Percentiles rank a stretch among this genome's conserved stretches.
phyloP scores from a whole-genome alignment of 306 rosid species.

The Macrotyloma uniflorum region DNA sequence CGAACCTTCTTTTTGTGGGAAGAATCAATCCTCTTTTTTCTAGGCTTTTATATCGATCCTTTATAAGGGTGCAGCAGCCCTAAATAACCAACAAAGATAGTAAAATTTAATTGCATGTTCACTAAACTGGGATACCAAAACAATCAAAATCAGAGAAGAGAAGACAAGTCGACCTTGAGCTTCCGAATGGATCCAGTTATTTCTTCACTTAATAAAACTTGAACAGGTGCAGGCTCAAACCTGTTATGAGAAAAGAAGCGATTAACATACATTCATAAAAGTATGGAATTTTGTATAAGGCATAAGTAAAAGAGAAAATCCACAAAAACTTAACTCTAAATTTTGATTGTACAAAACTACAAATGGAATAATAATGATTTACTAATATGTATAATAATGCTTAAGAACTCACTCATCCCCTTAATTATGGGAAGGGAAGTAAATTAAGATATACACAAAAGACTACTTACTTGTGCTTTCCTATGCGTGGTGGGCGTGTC shows the following conservation, averaged over 20 bases:
- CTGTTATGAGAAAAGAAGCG: slow-evolving; percentile 45
- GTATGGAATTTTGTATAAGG: neutral
- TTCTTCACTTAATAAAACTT: slow-evolving; percentile 86
- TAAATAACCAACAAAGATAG: slow-evolving; percentile 36
- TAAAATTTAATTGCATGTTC: slow-evolving; percentile 24
- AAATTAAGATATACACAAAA: slow-evolving; percentile 19
- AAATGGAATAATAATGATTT: neutral
- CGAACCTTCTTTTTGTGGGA: slow-evolving; percentile 72
- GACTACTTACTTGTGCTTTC: slow-evolving; percentile 77
- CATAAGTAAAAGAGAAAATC: neutral
- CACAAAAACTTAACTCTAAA: neutral
- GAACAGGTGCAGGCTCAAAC: slow-evolving; percentile 87
- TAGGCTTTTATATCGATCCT: slow-evolving; percentile 84
- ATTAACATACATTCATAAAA: neutral
- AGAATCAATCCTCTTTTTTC: slow-evolving; percentile 89
- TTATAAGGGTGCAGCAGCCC: slow-evolving; percentile 86
- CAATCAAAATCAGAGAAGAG: neutral
- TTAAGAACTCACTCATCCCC: neutral
- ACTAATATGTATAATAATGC: neutral
- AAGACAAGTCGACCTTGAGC: slow-evolving; percentile 63
- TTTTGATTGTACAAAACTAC: neutral
- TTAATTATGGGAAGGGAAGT: neutral
- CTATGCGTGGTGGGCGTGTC: slow-evolving; percentile 79
- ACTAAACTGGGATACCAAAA: slow-evolving; percentile 9
- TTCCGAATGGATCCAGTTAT: slow-evolving; percentile 85